phyloP scores from a whole-genome alignment of 345 rosid genomes.

The Stellera chamaejasme region DNA sequence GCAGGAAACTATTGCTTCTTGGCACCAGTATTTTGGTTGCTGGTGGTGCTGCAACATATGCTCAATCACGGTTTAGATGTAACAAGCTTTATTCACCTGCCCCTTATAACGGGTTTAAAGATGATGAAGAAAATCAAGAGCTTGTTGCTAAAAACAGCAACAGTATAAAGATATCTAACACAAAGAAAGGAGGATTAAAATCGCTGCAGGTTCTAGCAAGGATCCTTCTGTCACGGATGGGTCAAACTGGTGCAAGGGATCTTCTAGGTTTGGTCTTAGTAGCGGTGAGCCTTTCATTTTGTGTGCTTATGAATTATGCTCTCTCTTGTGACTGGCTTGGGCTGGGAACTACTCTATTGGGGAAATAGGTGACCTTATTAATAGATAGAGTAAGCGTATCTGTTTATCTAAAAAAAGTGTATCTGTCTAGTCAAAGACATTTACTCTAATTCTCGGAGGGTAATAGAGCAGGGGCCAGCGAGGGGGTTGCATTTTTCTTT shows the following conservation, averaged over 20 bases:
- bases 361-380: too few relatives aligned
- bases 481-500: too few relatives aligned
- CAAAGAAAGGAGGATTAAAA: slow-evolving; percentile 65
- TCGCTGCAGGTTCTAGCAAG: slow-evolving; percentile 71
- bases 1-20: slow-evolving; percentile 74
- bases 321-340: too few relatives aligned
- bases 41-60: slow-evolving; percentile 80
- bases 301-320: background rate
- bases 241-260: slow-evolving; percentile 77
- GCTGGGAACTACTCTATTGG: too few relatives aligned
- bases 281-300: slow-evolving; percentile 48
- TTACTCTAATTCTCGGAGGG: too few relatives aligned
- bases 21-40: slow-evolving; percentile 77
- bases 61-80: slow-evolving; percentile 42
- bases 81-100: slow-evolving; percentile 30
- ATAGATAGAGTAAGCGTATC: too few relatives aligned
- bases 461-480: too few relatives aligned
- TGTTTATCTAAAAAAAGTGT: too few relatives aligned
- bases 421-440: too few relatives aligned
- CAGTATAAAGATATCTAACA: slow-evolving; percentile 26
- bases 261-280: slow-evolving; percentile 66
- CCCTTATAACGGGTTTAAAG: slow-evolving; percentile 41
- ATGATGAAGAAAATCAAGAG: slow-evolving; percentile 30
- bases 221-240: slow-evolving; percentile 79
- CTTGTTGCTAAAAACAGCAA: slow-evolving; percentile 22